These are phyloP conservation scores for Apiotrichum akiyoshidainum DNA, from an alignment of 1,284 basidiomycete species.

Conservation along the genomic window DNA sequence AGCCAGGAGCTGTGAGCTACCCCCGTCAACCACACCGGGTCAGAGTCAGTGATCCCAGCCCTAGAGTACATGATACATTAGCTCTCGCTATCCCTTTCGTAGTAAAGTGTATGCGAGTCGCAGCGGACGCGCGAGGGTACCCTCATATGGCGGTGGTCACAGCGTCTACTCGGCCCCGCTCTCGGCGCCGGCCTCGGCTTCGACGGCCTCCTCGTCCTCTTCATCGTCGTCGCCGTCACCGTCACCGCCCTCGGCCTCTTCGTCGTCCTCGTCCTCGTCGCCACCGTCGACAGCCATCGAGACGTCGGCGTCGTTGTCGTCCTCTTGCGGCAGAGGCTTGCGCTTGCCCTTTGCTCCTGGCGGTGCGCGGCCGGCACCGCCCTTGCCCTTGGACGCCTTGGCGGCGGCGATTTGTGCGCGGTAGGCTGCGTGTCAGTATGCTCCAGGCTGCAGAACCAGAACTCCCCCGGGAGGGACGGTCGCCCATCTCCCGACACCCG, in stretches of 20 bases:
- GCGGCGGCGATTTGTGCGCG: conserved; percentile 26
- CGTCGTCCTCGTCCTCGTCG: conserved; percentile 37
- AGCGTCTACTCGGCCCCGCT: background rate
- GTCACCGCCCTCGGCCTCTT: conserved; percentile 20
- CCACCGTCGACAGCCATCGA: conserved; percentile 33
- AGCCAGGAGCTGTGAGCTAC: no score
- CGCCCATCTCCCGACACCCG: no score
- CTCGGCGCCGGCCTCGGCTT: background rate
- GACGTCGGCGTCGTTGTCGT: conserved; percentile 13
- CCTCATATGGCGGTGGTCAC: no score
- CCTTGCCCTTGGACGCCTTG: conserved; percentile 38
- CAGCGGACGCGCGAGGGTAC: no score
- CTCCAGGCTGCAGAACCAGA: no score
- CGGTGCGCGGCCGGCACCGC: conserved; percentile 27
- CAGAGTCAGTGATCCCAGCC: no score
- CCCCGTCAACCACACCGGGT: no score
- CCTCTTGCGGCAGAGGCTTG: conserved; percentile 23
- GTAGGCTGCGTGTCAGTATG: conserved; percentile 29
- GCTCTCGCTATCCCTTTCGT: no score
- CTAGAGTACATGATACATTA: no score
- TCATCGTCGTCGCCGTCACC: conserved; percentile 26
- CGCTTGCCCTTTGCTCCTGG: conserved; percentile 34
- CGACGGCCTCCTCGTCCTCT: conserved; percentile 17
- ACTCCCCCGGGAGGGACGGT: no score
- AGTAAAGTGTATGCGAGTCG: no score